Evolutionary conservation across 1,139 yeast genomes (phyloP), one percentile per base, ranked within the genome.

Genomic region (Martiniozyma asiatica): DNA sequence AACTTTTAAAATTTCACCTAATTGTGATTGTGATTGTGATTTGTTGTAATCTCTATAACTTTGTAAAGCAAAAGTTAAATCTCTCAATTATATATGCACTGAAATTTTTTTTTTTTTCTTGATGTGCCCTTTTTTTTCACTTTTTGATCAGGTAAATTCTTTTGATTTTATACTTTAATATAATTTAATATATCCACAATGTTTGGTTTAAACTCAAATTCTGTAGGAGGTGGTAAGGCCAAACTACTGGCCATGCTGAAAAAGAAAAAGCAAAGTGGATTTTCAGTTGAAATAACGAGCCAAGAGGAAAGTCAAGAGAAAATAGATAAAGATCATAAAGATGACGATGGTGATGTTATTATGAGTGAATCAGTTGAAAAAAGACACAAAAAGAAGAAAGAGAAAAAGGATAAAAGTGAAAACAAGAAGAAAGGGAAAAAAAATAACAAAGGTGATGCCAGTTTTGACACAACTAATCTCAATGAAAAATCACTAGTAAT

Each of bases 171-270:
- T n/a, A n/a, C n/a, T n/a, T n/a, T n/a, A n/a, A n/a, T n/a, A n/a
- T n/a, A n/a, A n/a, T n/a, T n/a, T n/a, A n/a, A n/a, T n/a, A n/a
- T n/a, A n/a, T n/a, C n/a, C n/a, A n/a, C n/a, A n/a, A 29, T 30
- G 32, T 30, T 30, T 25, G 32, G 29, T 4, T 22, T 29, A n/a
- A 18, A 16, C 17, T 17, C 25, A 19, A 25, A 21, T n/a, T 10
- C 13, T 4, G 18, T n/a, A 12, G 25, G 28, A n/a, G 22, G 22
- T 17, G 9, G 5, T 10, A 21, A 24, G 9, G 24, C n/a, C n/a
- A n/a, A n/a, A n/a, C n/a, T n/a, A n/a, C n/a, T n/a, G n/a, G n/a
- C n/a, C n/a, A n/a, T n/a, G n/a, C n/a, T n/a, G n/a, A n/a, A n/a
- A n/a, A n/a, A n/a, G n/a, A n/a, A n/a, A n/a, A n/a, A n/a, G n/a